Evolutionary conservation across 1,284 basidiomycete genomes (phyloP).

Genomic region (Vanrija sp.): DNA sequence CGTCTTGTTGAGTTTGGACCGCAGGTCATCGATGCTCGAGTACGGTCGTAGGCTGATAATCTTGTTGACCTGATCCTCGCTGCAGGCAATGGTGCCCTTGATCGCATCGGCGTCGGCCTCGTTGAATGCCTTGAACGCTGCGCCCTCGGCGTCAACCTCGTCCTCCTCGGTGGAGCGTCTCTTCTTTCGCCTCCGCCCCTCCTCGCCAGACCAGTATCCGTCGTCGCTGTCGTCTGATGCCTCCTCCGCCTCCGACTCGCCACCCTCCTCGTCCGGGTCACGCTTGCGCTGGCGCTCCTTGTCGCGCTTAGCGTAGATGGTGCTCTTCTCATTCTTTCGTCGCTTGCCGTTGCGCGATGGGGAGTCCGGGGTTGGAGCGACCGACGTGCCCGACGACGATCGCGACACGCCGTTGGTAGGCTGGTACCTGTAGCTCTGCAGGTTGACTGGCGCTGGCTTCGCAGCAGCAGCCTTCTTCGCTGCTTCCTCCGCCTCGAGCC

Average conservation of each 20-base stretch:
- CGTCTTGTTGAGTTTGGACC: slow-evolving; percentile 73
- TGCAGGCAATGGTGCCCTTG: slow-evolving; percentile 87
- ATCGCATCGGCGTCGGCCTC: slow-evolving; percentile 65
- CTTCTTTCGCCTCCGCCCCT: slow-evolving; percentile 19
- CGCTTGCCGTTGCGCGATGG: slow-evolving; percentile 14
- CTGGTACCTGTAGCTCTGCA: slow-evolving; percentile 3
- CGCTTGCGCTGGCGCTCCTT: slow-evolving; percentile 16
- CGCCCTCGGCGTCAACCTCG: slow-evolving; percentile 49
- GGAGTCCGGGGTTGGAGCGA: not conserved
- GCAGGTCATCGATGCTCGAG: slow-evolving; percentile 69
- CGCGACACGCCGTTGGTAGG: not conserved
- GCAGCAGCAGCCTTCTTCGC: too few relatives aligned
- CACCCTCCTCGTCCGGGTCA: slow-evolving; percentile 58
- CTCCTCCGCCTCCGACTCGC: slow-evolving; percentile 37
- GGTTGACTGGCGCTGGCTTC: not conserved
- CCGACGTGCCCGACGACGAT: not conserved
- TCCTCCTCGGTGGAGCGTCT: slow-evolving; percentile 27
- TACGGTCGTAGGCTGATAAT: slow-evolving; percentile 83
- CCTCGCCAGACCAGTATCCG: slow-evolving; percentile 42
- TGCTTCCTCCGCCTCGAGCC: not conserved
- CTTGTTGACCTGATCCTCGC: slow-evolving; percentile 69
- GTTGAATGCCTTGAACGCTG: slow-evolving; percentile 83
- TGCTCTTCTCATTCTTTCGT: slow-evolving; percentile 40
- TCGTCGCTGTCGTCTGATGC: slow-evolving; percentile 26
- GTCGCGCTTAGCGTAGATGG: slow-evolving; percentile 48